Percentiles rank a stretch among this genome's conserved stretches.
These are phyloP conservation scores for Penicillium sp. DNA, from an alignment of 2,329 filamentous ascomycete genomes.

Conservation along the genomic window DNA sequence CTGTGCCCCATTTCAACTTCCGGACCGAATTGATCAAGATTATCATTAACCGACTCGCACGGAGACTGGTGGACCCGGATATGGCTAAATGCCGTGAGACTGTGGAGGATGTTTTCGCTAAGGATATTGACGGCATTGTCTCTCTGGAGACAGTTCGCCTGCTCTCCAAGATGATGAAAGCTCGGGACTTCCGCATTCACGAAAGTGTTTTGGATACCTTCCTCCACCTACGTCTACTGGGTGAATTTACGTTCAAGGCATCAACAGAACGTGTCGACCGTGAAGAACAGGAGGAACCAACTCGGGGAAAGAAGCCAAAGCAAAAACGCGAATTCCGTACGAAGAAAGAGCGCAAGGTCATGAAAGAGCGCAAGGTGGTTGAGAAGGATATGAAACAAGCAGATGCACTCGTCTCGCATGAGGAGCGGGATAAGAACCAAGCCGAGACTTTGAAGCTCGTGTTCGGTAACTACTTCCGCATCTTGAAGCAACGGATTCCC, in stretches of 20 bases:
- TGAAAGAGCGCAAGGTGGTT: constrained; percentile 82
- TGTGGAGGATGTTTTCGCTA: constrained; percentile 75
- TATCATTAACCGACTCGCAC: constrained; percentile 78
- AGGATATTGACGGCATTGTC: constrained; percentile 86
- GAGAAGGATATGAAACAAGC: constrained; percentile 93
- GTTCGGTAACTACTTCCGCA: constrained; percentile 92
- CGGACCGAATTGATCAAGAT: constrained; percentile 84
- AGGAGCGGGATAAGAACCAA: constrained; percentile 91
- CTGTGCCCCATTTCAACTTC: constrained; percentile 97
- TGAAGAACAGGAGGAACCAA: constrained; percentile 45
- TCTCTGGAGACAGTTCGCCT: constrained; percentile 83
- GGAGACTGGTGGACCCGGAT: constrained; percentile 68
- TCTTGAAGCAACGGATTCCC: constrained; percentile 78
- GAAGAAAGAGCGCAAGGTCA: constrained; percentile 78
- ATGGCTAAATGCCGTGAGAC: constrained; percentile 76
- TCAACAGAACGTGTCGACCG: constrained; percentile 76
- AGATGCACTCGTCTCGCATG: constrained; percentile 85
- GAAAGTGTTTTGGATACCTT: constrained; percentile 89
- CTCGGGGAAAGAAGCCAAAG: constrained; percentile 62
- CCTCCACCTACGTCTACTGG: constrained; percentile 81
- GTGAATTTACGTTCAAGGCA: constrained; percentile 81
- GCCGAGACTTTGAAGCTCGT: constrained; percentile 94
- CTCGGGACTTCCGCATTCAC: constrained; percentile 76
- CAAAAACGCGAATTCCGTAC: constrained; percentile 82
- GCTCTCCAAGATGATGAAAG: constrained; percentile 93